phyloP scores from a whole-genome alignment of 208 protist species.

The Kentomonas sorsogonicus region DNA sequence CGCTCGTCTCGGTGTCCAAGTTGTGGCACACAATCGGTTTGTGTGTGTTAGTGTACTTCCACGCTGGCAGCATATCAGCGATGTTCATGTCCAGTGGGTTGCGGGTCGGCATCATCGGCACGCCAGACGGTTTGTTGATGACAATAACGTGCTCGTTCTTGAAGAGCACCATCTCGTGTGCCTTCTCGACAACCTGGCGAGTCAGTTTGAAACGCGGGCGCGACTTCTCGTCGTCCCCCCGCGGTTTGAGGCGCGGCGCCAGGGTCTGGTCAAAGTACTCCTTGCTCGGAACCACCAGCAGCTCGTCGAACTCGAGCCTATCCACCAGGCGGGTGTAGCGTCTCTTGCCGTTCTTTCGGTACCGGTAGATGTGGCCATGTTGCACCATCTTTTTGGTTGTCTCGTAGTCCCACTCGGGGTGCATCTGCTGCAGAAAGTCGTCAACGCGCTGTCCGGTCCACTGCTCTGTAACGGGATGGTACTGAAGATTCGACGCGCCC shows the following conservation, averaged over 20 bases:
- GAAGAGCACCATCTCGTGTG: conserved; percentile 90
- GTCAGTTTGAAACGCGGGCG: conserved; percentile 49
- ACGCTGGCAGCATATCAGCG: conserved; percentile 79
- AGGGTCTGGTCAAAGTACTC: conserved; percentile 58
- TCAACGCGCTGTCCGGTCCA: conserved; percentile 87
- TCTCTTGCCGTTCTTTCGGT: conserved; percentile 84
- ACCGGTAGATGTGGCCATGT: conserved; percentile 85
- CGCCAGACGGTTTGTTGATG: conserved; percentile 89
- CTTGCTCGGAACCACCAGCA: conserved; percentile 75
- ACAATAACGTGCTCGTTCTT: conserved; percentile 93
- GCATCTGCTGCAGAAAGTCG: conserved; percentile 74
- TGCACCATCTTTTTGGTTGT: conserved; percentile 77
- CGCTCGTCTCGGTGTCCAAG: conserved; percentile 86
- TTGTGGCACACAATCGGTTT: conserved; percentile 86
- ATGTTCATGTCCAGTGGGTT: conserved; percentile 85
- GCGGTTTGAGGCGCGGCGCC: conserved; percentile 40
- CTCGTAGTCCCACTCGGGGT: conserved; percentile 83
- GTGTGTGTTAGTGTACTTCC: conserved; percentile 76
- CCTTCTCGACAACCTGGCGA: conserved; percentile 54
- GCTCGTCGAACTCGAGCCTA: conserved; percentile 85
- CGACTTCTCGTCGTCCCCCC: conserved; percentile 1
- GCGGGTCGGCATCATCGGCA: conserved; percentile 87
- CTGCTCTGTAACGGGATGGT: conserved; percentile 84
- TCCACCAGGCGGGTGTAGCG: conserved; percentile 81
- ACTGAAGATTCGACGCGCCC: conserved; percentile 53